Base-by-base conservation (phyloP, 2,329 filamentous ascomycete genomes). In the Dothiorella sarmentorum region DNA sequence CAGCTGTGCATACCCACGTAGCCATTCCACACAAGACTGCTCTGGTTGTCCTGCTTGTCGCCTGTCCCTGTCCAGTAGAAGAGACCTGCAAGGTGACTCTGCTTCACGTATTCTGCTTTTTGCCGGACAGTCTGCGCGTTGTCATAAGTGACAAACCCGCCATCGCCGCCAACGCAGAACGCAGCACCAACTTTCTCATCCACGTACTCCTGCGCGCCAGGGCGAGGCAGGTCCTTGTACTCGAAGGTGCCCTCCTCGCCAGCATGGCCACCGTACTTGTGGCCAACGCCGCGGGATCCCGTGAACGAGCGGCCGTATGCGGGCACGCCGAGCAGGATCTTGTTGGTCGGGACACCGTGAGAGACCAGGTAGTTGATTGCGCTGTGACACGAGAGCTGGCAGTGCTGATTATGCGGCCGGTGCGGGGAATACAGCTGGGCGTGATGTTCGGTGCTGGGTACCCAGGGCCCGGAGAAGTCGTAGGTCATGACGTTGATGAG, bases 11-110 rank as follows among this genome's bases (percentile, higher is more conserved):
- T 68, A 2, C 78, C 80, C 59, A 81, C 74, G 65, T 81, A 85
- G 4, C 85, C 85, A 29, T 83, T 82, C 56, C 79, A 79, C 22
- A 88, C 81, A 61, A 89, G 67, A 67, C 85, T 88, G 63, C 80
- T 74, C 7, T 71, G 64, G 38, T 72, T 68, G 5, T 65, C 82
- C 38, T 74, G 70, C 7, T 82, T 81, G 75, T 94, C 90, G 3
- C 83, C 85, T 13, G 87, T 86, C n/a, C 85, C 88, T 56, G 87
- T 85, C 87, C 88, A 92, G 72, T 92, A 94, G 71, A 91, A 93
- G 7, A 94, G 73, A 0, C 90, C 90, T 26, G 86, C 89, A 17
- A 94, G 76, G 26, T 82, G 82, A 65, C 87, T 86, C 65, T 88
- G 82, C 66, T 84, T 87, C 71, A 86, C 89, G 70, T 87, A 93